Evolutionary conservation across 495 filamentous ascomycete genomes (phyloP).

Genomic region (Rostrohypoxylon terebratum): DNA sequence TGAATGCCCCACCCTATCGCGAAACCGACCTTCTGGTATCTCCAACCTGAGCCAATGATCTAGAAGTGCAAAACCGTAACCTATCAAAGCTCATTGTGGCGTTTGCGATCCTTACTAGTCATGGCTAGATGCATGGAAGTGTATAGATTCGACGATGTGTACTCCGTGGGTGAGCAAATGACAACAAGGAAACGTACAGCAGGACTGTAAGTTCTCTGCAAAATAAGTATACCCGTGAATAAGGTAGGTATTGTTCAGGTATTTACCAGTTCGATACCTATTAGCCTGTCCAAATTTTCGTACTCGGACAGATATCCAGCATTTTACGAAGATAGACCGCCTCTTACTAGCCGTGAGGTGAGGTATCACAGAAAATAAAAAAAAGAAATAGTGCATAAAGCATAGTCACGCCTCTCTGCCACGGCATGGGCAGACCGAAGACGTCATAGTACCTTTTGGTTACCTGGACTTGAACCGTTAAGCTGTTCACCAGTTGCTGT

Average conservation of each 20-base stretch:
- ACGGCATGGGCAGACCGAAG: not conserved
- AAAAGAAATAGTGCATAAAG: not conserved
- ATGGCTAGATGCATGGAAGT: not conserved
- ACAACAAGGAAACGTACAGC: no score
- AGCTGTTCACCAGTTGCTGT: no score
- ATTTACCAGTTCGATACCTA: no score
- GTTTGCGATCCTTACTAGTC: not conserved
- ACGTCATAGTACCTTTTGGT: no score
- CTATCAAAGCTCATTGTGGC: conserved; percentile 4
- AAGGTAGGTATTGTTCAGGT: no score
- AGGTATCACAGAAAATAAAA: not conserved
- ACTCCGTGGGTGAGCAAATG: no score
- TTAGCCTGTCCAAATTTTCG: no score
- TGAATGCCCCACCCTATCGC: not conserved
- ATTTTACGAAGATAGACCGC: not conserved
- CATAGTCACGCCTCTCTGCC: not conserved
- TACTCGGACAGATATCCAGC: not conserved
- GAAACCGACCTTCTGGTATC: not conserved
- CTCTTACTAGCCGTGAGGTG: not conserved
- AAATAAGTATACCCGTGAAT: no score
- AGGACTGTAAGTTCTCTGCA: no score
- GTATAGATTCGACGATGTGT: not conserved
- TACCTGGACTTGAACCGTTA: no score
- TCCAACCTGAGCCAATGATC: not conserved
- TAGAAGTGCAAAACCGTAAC: not conserved